These are phyloP conservation scores for Nosema bombycis DNA, from an alignment of 371 early-diverging fungal species.

Conservation along the genomic window DNA sequence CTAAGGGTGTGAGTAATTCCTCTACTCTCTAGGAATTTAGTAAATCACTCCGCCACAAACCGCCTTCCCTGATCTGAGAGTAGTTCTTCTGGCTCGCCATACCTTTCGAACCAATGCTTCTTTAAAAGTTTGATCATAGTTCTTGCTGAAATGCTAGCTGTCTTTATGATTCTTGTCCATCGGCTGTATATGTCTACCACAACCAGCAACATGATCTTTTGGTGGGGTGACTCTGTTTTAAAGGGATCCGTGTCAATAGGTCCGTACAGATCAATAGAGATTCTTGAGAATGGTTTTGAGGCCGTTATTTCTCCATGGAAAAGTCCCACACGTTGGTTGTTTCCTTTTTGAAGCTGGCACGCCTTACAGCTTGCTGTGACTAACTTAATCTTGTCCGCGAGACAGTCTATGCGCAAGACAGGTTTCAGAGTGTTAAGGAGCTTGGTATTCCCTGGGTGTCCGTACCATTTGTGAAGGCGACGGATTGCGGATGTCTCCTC, in stretches of 20 bases:
- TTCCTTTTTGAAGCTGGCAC: neutral
- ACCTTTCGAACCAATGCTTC: neutral
- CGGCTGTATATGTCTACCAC: neutral
- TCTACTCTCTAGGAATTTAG: neutral
- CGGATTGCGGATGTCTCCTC: too few species aligned
- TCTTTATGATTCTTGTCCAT: neutral
- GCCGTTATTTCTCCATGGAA: neutral
- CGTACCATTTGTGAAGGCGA: too few species aligned
- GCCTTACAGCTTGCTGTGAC: neutral
- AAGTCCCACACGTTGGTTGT: neutral
- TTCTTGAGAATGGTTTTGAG: neutral
- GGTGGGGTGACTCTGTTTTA: neutral
- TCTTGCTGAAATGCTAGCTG: neutral
- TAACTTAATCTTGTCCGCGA: neutral
- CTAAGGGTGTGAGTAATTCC: neutral
- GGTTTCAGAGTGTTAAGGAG: too few species aligned
- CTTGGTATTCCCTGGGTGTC: too few species aligned
- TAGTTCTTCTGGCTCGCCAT: constrained; percentile 2
- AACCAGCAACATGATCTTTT: neutral
- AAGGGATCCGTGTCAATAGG: neutral
- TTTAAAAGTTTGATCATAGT: neutral
- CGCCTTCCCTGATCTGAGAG: constrained; percentile 15
- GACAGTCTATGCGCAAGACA: neutral
- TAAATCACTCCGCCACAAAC: neutral
- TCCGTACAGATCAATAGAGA: neutral